phyloP scores from a whole-genome alignment of 164 flowering plant genomes.

The Magnolia changhungtana region DNA sequence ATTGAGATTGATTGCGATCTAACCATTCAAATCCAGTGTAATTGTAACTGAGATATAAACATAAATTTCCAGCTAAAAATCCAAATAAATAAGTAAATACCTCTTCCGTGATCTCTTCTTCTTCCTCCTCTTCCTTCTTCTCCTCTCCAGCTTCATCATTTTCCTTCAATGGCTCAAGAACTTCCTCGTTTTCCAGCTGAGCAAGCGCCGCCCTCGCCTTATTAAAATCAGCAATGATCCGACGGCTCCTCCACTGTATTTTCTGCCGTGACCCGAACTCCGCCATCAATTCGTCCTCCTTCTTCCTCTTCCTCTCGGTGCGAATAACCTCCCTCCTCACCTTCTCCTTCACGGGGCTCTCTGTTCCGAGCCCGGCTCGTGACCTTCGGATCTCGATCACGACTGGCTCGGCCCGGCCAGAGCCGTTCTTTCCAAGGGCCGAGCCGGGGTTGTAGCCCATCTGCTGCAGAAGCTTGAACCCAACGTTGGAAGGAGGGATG shows the following conservation, averaged over 20 bases:
- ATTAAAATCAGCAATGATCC: slow-evolving; percentile 49
- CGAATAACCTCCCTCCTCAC: slow-evolving; percentile 46
- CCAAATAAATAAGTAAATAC: slow-evolving; percentile 1
- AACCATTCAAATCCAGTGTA: too few relatives aligned
- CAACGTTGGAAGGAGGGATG: slow-evolving; percentile 80
- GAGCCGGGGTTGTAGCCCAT: slow-evolving; percentile 94
- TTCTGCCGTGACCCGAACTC: slow-evolving; percentile 77
- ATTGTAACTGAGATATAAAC: background rate
- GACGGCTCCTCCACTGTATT: slow-evolving; percentile 56
- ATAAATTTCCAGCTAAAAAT: too few relatives aligned
- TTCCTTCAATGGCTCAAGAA: slow-evolving; percentile 40
- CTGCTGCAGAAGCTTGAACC: slow-evolving; percentile 79
- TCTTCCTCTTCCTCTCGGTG: slow-evolving; percentile 38
- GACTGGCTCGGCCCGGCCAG: slow-evolving; percentile 69
- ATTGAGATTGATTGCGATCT: too few relatives aligned
- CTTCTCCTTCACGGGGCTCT: slow-evolving; percentile 71
- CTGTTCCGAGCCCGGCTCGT: slow-evolving; percentile 79
- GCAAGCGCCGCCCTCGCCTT: slow-evolving; percentile 77
- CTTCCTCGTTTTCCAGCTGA: slow-evolving; percentile 75
- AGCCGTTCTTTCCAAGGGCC: slow-evolving; percentile 65
- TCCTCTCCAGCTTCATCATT: slow-evolving; percentile 39
- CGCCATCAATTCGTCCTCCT: slow-evolving; percentile 51
- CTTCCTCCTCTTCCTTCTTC: slow-evolving; percentile 44
- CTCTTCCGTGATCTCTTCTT: slow-evolving; percentile 47
- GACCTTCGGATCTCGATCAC: slow-evolving; percentile 73